Base-by-base conservation (phyloP, 805 yeast species). In the Debaryomyces tyrocola region DNA sequence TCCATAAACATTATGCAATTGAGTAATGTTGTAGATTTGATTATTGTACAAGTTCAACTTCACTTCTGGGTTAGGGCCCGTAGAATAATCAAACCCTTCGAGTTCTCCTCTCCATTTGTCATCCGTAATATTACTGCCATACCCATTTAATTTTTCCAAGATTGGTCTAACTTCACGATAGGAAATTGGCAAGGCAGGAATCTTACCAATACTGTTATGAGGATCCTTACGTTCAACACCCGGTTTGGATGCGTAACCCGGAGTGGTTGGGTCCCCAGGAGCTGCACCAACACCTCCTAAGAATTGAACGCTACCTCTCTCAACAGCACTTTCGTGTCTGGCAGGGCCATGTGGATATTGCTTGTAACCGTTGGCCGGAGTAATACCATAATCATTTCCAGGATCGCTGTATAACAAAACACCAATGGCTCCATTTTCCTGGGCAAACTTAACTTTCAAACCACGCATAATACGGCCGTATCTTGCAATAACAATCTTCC, bases 231-330 rank as follows among this genome's bases (percentile, higher is more conserved):
- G 64, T 24, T 59, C 68, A 18, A 51, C 67, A 27, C 66, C 73
- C 4, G 69, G 67, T 27, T 76, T 77, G 18, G 87, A 79, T 1
- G 88, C 77, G 67, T 79, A 80, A 3, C 88, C 89, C 6, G 89
- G 88, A 2, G 90, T 84, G 0, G 90, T 82, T 31, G 91, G 91
- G 58, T 85, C 92, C 10, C 91, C 91, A 0, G 90, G 89, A 42
- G 74, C 73, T 28, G 69, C 57, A 6, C 73, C 74, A 4, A 57
- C 52, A n/a, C 78, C 79, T 3, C 82, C 76, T 46, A 82, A 70
- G 50, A 70, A 81, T 48, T 74, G 80, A 0, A 79, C 83, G 7
- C 87, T 75, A 2, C 83, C 85, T 58, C 87, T 72, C 55, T 83
- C 83, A 21, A 85, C 78, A 7, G 83, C 71, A 43, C 77, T 67